A percentile compares a stretch with the other conserved stretches of the same genome.
Conservation (phyloP, 2,329 filamentous ascomycete species). For the Byssoonygena ceratinophila region DNA sequence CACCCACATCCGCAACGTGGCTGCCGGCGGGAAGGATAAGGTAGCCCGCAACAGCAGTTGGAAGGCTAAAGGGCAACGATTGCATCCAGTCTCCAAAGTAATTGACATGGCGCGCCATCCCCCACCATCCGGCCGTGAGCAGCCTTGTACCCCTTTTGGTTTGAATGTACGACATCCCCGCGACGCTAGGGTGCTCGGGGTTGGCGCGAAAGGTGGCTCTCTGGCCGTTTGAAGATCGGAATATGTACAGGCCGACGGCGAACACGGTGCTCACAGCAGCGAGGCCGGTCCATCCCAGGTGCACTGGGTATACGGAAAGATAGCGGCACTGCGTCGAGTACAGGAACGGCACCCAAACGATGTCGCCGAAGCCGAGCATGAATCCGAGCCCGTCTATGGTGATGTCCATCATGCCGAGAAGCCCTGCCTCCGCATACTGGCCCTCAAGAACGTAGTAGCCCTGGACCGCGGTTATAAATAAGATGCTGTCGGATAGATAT, state of each 20-base stretch:
- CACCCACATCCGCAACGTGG: background rate
- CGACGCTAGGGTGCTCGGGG: conserved; percentile 65
- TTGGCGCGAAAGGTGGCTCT: conserved; percentile 91
- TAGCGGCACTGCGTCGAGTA: conserved; percentile 81
- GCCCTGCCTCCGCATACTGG: conserved; percentile 75
- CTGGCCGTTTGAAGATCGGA: conserved; percentile 86
- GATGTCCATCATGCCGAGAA: conserved; percentile 89
- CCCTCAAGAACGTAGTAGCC: conserved; percentile 73
- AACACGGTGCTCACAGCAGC: conserved; percentile 57
- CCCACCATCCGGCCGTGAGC: conserved; percentile 18
- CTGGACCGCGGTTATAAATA: conserved; percentile 68
- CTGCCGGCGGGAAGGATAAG: conserved; percentile 12
- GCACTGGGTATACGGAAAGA: conserved; percentile 66
- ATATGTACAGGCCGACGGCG: conserved; percentile 70
- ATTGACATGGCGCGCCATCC: conserved; percentile 18
- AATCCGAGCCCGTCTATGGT: conserved; percentile 88
- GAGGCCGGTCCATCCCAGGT: conserved; percentile 61
- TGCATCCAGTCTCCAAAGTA: conserved; percentile 19
- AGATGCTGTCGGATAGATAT: conserved; percentile 72
- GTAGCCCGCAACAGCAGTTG: conserved; percentile 18
- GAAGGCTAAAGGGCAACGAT: conserved; percentile 17
- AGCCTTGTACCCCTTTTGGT: conserved; percentile 38
- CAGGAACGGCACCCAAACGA: conserved; percentile 85
- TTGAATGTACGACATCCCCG: conserved; percentile 74
- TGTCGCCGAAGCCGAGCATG: conserved; percentile 87